Base-by-base conservation (phyloP, 805 yeast species). In the Metschnikowia amazonensis region DNA sequence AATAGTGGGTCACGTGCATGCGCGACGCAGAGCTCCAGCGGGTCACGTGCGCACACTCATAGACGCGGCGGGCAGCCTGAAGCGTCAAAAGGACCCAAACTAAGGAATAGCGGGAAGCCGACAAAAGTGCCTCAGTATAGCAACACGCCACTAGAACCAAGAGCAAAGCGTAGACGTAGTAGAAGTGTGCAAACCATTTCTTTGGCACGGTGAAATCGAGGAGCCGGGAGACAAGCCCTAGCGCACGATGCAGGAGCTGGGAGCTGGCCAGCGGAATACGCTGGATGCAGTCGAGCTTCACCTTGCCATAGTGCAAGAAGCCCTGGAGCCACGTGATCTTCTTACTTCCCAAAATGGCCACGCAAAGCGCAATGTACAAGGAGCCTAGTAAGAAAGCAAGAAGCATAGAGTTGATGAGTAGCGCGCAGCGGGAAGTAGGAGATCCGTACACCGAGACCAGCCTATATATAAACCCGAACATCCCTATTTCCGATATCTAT, bases 1-100 rank as follows among this genome's bases (percentile, higher is more conserved):
- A 41, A 55, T 84, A 86, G 62, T 86, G 94, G 1, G 79, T 67
- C 30, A 84, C 55, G 56, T 84, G 82, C 69, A 86, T 85, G 47
- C 72, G 72, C 2, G 89, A 72, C 1, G 57, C 56, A 1, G 60
- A 36, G 3, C 75, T 67, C 58, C 75, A 80, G 30, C 69, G 76
- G 31, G 76, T 69, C 17, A 85, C 69, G 42, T 53, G 67, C 2
- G 67, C 46, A 35, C 85, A 77, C 59, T 86, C 94, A 38, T 67
- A 66, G 2, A 71, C 48, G 48, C 94, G 65, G 56, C 89, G 65
- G 2, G 65, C 14, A 1, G 82, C 76, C 55, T 86, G 94, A 2
- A 76, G 46, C 31, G 66, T 45, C 4, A 62, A 43, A 30, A 66
- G 47, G 9, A 36, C 25, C 45, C 61, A 61, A 1, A 66, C 50